Evolutionary conservation across 129 eudicot genomes (phyloP).

Genomic region (Dittrichia graveolens): DNA sequence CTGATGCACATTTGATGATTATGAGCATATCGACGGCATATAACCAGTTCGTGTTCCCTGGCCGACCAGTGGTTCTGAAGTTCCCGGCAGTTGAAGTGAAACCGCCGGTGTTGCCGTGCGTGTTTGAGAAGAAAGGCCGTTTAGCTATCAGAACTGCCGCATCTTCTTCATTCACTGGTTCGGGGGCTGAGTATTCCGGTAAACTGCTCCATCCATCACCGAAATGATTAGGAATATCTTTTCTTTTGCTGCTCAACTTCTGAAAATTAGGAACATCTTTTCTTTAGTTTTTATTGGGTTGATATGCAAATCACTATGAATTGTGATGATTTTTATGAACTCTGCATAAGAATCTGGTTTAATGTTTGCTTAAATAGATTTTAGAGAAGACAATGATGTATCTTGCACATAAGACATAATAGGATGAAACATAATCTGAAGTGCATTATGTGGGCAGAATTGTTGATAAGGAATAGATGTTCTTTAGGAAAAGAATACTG

Average conservation of each 20-base stretch:
- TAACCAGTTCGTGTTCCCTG: slow-evolving; percentile 25
- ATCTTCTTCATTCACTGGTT: slow-evolving; percentile 49
- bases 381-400: not conserved
- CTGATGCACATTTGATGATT: slow-evolving; percentile 21
- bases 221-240: not conserved
- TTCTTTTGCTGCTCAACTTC: not conserved
- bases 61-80: slow-evolving; percentile 6
- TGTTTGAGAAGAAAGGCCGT: slow-evolving; percentile 10
- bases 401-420: not conserved
- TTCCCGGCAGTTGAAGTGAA: slow-evolving; percentile 25
- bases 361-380: not conserved
- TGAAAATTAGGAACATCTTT: not conserved
- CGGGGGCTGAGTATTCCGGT: slow-evolving; percentile 60
- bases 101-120: slow-evolving; percentile 7
- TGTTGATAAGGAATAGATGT: not conserved
- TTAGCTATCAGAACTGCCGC: slow-evolving; percentile 36
- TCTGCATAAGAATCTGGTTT: not conserved
- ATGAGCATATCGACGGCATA: slow-evolving; percentile 20
- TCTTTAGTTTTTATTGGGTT: not conserved
- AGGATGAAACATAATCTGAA: not conserved
- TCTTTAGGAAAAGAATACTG: not conserved
- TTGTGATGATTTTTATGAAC: not conserved
- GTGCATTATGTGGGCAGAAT: not conserved
- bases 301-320: not conserved
- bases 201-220: slow-evolving; percentile 17